A percentile compares a stretch with the other conserved stretches of the same genome.
Conservation (phyloP, 805 yeast species). For the Wickerhamiella slavikovae region DNA sequence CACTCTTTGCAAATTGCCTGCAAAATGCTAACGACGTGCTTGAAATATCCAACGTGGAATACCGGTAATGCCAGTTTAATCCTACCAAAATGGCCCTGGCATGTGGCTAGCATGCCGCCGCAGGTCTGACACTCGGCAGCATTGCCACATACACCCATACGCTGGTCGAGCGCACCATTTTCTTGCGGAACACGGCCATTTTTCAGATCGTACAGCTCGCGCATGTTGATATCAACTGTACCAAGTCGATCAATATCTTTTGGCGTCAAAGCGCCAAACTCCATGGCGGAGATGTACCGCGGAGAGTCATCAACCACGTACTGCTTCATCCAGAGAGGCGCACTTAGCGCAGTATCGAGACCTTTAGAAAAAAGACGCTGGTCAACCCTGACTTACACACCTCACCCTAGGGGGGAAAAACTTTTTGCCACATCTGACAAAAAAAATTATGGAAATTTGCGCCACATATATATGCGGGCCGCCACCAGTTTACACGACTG, state of each 20-base stretch:
- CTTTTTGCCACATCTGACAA: too few species aligned
- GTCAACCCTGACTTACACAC: too few species aligned
- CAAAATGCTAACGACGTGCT: conserved; percentile 66
- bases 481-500: too few species aligned
- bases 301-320: conserved; percentile 57
- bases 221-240: conserved; percentile 78
- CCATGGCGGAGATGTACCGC: conserved; percentile 71
- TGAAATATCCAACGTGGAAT: conserved; percentile 93
- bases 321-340: conserved; percentile 19
- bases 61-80: conserved; percentile 84
- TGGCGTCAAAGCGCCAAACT: conserved; percentile 84
- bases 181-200: conserved; percentile 66
- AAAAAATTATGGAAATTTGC: too few species aligned
- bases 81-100: conserved; percentile 98
- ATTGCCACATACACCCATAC: conserved; percentile 87
- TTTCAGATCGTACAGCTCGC: conserved; percentile 82
- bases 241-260: conserved; percentile 82
- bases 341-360: too few species aligned
- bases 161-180: conserved; percentile 76
- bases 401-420: too few species aligned
- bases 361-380: too few species aligned
- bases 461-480: too few species aligned
- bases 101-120: conserved; percentile 74
- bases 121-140: conserved; percentile 78
- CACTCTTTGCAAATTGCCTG: conserved; percentile 86